Evolutionary conservation across 192 early-diverging fungal species (phyloP), one percentile per base, ranked within the genome.

Genomic region (Rhizophagus sp.): DNA sequence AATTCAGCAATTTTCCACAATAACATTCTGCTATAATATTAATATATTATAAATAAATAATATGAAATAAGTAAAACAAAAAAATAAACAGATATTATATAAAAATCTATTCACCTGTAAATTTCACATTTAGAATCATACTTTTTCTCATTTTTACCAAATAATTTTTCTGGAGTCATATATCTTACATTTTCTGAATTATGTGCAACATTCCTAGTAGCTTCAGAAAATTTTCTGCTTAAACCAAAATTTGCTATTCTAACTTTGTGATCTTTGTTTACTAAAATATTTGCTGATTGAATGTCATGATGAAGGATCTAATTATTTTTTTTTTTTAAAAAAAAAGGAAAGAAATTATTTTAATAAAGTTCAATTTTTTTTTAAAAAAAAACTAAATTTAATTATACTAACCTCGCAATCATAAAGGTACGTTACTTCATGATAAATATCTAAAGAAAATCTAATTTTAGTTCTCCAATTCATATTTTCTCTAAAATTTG

Each of bases 361-460:
- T 34, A 34, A 39, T 39, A 39, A 39, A 39, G 36, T 39, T 5
- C 33, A 27, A 27, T 66, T 11, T 44, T 34, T 34, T 34, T 34
- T 34, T 34, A 34, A 34, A 34, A 34, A 34, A 34, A 34, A n/a
- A n/a, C n/a, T n/a, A n/a, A n/a, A n/a, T n/a, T n/a, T 5, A 41
- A 41, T 41, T 41, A 8, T 8, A 41, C 10, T 34, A 39, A 68
- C 66, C 34, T 68, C 33, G 6, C 15, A 25, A 39, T 74, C 75
- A 19, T 85, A 76, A 67, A 85, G 79, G 39, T 81, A 85, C 62
- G 64, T 73, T 47, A 85, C 76, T 12, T 82, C 84, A 39, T 80
- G 74, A 19, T 79, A 68, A 27, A 85, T 82, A 68, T 85, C 84
- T 1, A 78, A 62, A 5, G 84, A 82, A 62, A 85, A 79, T 39